Percentiles rank a stretch among this genome's conserved stretches.
Conservation (phyloP, 1,139 yeast genomes). For the Suhomyces bribrorum region DNA sequence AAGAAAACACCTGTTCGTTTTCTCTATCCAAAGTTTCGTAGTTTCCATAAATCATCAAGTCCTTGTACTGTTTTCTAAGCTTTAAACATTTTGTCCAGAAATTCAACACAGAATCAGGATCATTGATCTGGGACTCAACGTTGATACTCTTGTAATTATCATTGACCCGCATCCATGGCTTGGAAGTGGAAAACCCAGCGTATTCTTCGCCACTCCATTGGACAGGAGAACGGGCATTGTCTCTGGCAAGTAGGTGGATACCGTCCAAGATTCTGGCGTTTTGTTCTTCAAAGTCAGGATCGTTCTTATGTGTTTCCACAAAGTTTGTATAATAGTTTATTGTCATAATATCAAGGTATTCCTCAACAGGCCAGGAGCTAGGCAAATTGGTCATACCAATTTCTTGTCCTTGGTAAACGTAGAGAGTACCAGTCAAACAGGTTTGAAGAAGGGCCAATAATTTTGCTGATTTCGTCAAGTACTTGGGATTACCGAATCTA, state of each 20-base stretch:
- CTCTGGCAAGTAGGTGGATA: constrained; percentile 47
- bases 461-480: constrained; percentile 43
- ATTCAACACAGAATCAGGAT: constrained; percentile 47
- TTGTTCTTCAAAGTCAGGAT: constrained; percentile 28
- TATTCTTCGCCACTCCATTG: constrained; percentile 51
- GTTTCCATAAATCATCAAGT: constrained; percentile 49
- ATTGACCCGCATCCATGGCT: constrained; percentile 59
- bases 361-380: constrained; percentile 47
- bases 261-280: constrained; percentile 32
- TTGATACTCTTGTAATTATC: constrained; percentile 53
- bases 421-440: constrained; percentile 56
- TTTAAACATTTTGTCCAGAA: constrained; percentile 48
- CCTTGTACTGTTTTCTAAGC: constrained; percentile 47
- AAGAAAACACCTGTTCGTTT: constrained; percentile 40
- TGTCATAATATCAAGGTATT: constrained; percentile 53
- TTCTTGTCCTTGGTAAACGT: constrained; percentile 63
- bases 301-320: constrained; percentile 32
- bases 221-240: constrained; percentile 59
- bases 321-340: constrained; percentile 43
- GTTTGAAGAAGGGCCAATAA: constrained; percentile 48
- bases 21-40: constrained; percentile 44
- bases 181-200: constrained; percentile 52
- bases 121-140: constrained; percentile 47
- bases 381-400: constrained; percentile 56
- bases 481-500: constrained; percentile 48